Percentiles rank a stretch among this genome's conserved stretches.
Conservation (phyloP, 2,329 filamentous ascomycete species). For the Chrysoporthe puriensis region DNA sequence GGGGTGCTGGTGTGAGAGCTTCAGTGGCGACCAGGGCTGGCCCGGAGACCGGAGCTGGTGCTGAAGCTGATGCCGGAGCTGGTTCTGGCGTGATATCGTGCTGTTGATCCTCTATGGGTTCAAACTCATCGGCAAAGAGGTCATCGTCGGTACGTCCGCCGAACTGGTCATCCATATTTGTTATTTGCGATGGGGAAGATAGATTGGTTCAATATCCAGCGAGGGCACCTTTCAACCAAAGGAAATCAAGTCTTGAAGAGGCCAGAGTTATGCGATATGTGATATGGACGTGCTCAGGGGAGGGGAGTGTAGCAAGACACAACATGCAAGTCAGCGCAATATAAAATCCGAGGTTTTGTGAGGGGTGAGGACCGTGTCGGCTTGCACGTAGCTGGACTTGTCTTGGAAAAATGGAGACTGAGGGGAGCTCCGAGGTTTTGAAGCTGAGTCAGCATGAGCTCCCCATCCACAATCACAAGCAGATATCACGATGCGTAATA, state of each 20-base stretch:
- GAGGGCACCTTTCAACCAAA: background rate
- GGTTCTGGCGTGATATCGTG: constrained; percentile 16
- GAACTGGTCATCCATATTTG: constrained; percentile 64
- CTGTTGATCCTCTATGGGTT: constrained; percentile 47
- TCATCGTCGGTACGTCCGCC: constrained; percentile 65
- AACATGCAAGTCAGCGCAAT: background rate
- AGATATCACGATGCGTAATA: too few species aligned
- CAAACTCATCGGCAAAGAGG: constrained; percentile 65
- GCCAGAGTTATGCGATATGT: background rate
- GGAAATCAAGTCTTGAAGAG: background rate
- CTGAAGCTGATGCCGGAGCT: constrained; percentile 11
- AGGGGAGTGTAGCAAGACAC: background rate
- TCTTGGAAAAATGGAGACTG: background rate
- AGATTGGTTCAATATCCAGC: background rate
- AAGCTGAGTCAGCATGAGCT: background rate
- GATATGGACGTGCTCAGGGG: background rate
- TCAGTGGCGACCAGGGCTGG: constrained; percentile 16
- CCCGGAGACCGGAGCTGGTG: constrained; percentile 12
- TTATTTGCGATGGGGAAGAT: background rate
- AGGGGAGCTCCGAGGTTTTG: too few species aligned
- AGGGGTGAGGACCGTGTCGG: background rate
- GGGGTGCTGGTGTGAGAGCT: constrained; percentile 18
- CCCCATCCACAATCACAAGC: too few species aligned
- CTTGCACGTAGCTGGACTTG: background rate
- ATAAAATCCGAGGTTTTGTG: background rate